Base-by-base conservation (phyloP, 768 basidiomycete genomes). In the Tephrocybe sp. region DNA sequence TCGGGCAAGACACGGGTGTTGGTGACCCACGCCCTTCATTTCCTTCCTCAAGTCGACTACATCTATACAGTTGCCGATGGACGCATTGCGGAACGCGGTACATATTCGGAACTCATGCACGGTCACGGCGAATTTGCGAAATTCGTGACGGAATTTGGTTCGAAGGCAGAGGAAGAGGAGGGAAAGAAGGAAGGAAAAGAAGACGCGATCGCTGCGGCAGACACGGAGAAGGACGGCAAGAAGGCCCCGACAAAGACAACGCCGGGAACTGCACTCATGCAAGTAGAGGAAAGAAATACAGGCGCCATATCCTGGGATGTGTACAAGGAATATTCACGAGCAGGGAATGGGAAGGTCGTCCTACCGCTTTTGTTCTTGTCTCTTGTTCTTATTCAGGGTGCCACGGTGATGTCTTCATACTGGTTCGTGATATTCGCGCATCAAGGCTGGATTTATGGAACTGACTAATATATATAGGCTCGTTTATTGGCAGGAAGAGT, bases 21-120 rank as follows among this genome's bases (percentile, higher is more conserved):
- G 45, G 93, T 96, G 40, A 98, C 94, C 0, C 93, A 96, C 62
- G 92, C 90, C 1, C 75, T 96, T 8, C 93, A 96, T 68, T 90
- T 95, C 73, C 78, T 98, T 21, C 88, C 90, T 1, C 76, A 88
- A 50, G 90, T 91, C 23, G 93, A 96, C 66, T 89, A 90, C 62
- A 87, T 98, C 63, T 85, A 85, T 62, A 84, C 85, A 28, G 70
- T 98, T 45, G 77, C 78, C 10, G 84, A 93, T 34, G 93, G 94
- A 5, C 75, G 73, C 30, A 83, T 98, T 51, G 80, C 79, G 18
- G 93, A 96, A 66, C 79, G 78, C 10, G 94, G 94, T 2, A 86
- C 90, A 1, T 96, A 89, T 58, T 61, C 70, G 0, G 84, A 89
- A 42, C 77, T 98, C 32, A 83, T 90, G 69, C 66, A 66, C 8